Evolutionary conservation across 345 rosid species (phyloP).

Genomic region (Isatis tinctoria): DNA sequence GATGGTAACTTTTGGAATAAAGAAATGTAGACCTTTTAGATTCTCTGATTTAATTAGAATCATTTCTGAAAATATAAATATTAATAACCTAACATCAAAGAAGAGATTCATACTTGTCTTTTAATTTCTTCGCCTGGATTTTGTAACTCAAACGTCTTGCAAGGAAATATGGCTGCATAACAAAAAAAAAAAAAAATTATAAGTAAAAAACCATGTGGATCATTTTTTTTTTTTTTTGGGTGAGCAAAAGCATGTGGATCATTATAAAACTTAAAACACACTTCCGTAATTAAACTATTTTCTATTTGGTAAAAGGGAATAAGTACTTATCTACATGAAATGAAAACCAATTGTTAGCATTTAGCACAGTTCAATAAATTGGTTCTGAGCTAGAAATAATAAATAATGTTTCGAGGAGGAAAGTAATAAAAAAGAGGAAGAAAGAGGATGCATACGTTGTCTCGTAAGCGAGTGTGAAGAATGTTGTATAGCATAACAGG

Average conservation of each 20-base stretch:
- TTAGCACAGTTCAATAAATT: not conserved
- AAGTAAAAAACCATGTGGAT: not conserved
- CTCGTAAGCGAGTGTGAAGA: not conserved
- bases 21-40: not conserved
- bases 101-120: conserved; percentile 28
- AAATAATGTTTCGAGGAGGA: not conserved
- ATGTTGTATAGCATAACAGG: not conserved
- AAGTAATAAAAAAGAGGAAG: not conserved
- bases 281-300: not conserved
- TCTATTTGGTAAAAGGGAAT: not conserved
- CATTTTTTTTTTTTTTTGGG: too few relatives aligned
- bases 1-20: not conserved
- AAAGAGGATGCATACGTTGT: conserved; percentile 1
- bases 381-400: not conserved
- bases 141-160: conserved; percentile 16
- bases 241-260: not conserved
- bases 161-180: conserved; percentile 2
- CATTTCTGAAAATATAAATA: conserved; percentile 1
- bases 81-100: not conserved
- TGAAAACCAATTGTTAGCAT: not conserved
- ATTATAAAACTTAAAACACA: not conserved
- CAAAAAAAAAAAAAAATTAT: not conserved
- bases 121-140: not conserved
- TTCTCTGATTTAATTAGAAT: not conserved
- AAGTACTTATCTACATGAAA: not conserved